phyloP scores from a whole-genome alignment of 73 alveolate genomes.

The Tetrahymena borealis region DNA sequence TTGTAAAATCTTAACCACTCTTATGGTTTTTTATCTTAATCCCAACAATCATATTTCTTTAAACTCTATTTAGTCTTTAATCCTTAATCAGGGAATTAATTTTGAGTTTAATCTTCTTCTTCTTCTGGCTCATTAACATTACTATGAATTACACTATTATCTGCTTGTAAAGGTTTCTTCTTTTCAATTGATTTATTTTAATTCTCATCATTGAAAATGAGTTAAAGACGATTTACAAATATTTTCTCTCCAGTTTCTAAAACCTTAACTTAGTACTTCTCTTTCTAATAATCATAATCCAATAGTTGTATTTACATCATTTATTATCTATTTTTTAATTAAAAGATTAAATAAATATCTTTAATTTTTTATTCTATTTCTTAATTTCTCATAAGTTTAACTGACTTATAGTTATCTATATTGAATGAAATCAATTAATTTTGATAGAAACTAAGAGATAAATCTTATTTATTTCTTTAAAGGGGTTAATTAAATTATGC shows the following conservation, averaged over 20 bases:
- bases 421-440: not conserved
- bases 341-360: not conserved
- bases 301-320: not conserved
- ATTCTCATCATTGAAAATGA: not conserved
- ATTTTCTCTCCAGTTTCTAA: not conserved
- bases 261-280: not conserved
- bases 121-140: not conserved
- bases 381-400: too few species aligned
- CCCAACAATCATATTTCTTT: not conserved
- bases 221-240: not conserved
- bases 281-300: not conserved
- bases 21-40: not conserved
- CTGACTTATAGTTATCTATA: too few species aligned
- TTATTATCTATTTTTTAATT: not conserved
- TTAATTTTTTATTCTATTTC: too few species aligned
- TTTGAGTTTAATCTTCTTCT: not conserved
- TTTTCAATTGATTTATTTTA: not conserved
- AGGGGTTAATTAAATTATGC: too few species aligned
- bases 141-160: not conserved
- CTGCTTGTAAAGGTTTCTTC: not conserved
- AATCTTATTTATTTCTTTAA: too few species aligned
- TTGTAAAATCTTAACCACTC: not conserved
- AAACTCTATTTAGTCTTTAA: not conserved
- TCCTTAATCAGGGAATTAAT: not conserved
- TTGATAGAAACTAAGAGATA: too few species aligned